Percentiles rank a stretch among this genome's conserved stretches.
Conservation (phyloP, 805 yeast genomes). For the Ogataea trehalophila region DNA sequence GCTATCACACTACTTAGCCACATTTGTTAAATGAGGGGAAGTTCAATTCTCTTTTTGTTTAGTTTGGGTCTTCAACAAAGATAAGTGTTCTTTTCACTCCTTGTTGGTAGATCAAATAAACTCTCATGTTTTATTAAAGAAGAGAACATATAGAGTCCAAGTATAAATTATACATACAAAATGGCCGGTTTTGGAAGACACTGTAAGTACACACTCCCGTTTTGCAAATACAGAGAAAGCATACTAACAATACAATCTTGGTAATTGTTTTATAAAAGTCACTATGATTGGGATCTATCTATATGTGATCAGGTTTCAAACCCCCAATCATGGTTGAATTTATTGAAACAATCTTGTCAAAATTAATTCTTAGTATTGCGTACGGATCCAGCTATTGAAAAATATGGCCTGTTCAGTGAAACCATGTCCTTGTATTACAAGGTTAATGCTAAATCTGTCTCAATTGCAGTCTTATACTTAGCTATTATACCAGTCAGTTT, state of each 20-base stretch:
- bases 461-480: slow-evolving; percentile 25
- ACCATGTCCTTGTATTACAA: slow-evolving; percentile 28
- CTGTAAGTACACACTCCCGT: slow-evolving; percentile 19
- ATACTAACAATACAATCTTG: too few relatives aligned
- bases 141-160: background rate
- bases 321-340: background rate
- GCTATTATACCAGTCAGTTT: slow-evolving; percentile 31
- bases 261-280: too few relatives aligned
- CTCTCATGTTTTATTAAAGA: too few relatives aligned
- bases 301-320: too few relatives aligned
- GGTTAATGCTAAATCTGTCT: slow-evolving; percentile 27
- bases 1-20: background rate
- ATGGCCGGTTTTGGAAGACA: slow-evolving; percentile 34
- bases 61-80: background rate
- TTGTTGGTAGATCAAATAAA: too few relatives aligned
- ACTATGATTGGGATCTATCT: too few relatives aligned
- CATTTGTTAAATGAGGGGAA: background rate
- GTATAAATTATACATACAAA: background rate
- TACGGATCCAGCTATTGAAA: slow-evolving; percentile 29
- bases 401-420: slow-evolving; percentile 28
- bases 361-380: slow-evolving; percentile 20
- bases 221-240: too few relatives aligned
- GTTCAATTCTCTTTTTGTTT: background rate
- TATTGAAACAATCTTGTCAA: background rate
- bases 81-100: too few relatives aligned